Conservation (phyloP, 2,329 filamentous ascomycete genomes). For the Elsinoe batatas region DNA sequence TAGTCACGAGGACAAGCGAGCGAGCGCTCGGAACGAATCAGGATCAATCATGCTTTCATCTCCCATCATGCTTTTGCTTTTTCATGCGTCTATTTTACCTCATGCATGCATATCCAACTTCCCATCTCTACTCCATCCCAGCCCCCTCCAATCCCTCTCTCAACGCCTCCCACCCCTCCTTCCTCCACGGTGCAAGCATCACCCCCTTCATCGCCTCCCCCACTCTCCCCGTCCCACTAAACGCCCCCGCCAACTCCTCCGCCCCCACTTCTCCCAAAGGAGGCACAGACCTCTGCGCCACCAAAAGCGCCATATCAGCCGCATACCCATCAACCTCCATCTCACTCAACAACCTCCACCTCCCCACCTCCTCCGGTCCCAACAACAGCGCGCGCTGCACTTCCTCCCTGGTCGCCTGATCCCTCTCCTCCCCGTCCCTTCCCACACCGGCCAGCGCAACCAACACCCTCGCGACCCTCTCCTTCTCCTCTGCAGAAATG, state of each 20-base stretch:
- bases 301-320: constrained; percentile 70
- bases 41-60: background rate
- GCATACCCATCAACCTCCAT: constrained; percentile 50
- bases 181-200: constrained; percentile 71
- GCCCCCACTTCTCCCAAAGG: constrained; percentile 60
- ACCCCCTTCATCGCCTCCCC: constrained; percentile 68
- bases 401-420: constrained; percentile 43
- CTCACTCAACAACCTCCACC: constrained; percentile 54
- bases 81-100: background rate
- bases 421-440: constrained; percentile 34
- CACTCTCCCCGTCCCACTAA: constrained; percentile 60
- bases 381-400: constrained; percentile 71
- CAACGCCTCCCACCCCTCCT: constrained; percentile 54
- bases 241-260: constrained; percentile 60
- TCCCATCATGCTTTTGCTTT: background rate
- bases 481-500: constrained; percentile 54
- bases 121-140: background rate
- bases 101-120: background rate
- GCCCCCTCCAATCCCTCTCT: constrained; percentile 11
- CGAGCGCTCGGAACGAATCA: constrained; percentile 9
- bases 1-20: background rate
- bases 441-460: constrained; percentile 57
- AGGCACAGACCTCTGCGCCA: constrained; percentile 65
- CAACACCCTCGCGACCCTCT: constrained; percentile 63
- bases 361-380: constrained; percentile 64